Percentiles rank a stretch among this genome's conserved stretches.
Evolutionary conservation across 768 basidiomycete species (phyloP).

Genomic region (Lepiota brunneoincarnata): DNA sequence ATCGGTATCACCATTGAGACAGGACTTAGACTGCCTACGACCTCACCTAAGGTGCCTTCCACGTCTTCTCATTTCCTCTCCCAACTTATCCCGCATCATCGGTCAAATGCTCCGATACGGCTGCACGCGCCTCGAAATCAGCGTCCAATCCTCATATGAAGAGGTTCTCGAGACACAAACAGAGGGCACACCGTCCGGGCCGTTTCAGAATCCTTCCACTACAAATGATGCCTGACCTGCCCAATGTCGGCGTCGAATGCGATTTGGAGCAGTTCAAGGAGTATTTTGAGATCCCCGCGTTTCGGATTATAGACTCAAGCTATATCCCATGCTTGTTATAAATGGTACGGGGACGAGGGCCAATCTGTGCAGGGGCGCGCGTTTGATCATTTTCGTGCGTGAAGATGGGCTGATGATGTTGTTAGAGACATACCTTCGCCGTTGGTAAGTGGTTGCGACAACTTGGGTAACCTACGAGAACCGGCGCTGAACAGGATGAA

Average conservation of each 20-base stretch:
- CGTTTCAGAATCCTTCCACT: conserved; percentile 95
- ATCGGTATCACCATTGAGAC: conserved; percentile 99
- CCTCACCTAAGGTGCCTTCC: conserved; percentile 80
- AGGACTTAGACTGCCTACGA: conserved; percentile 91
- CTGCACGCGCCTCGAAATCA: conserved; percentile 97
- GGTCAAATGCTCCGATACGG: conserved; percentile 99
- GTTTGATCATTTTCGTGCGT: neutral
- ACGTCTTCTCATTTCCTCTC: neutral
- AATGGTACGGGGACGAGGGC: conserved; percentile 98
- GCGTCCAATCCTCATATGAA: conserved; percentile 98
- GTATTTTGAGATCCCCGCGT: conserved; percentile 98
- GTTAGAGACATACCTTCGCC: conserved; percentile 94
- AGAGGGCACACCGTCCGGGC: conserved; percentile 98
- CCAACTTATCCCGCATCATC: neutral
- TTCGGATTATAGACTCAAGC: conserved; percentile 95
- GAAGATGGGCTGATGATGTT: conserved; percentile 1
- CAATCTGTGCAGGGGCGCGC: conserved; percentile 88
- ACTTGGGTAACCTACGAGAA: conserved; percentile 95
- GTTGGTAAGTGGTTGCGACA: conserved; percentile 96
- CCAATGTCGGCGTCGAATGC: conserved; percentile 95
- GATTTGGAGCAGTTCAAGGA: conserved; percentile 99
- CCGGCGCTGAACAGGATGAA: conserved; percentile 97
- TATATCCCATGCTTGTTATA: conserved; percentile 98
- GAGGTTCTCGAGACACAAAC: conserved; percentile 98
- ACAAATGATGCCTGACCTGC: conserved; percentile 99